A percentile compares a stretch with the other conserved stretches of the same genome.
These are phyloP conservation scores for Lonicera japonica DNA, from an alignment of 129 eudicot genomes.

Conservation along the genomic window DNA sequence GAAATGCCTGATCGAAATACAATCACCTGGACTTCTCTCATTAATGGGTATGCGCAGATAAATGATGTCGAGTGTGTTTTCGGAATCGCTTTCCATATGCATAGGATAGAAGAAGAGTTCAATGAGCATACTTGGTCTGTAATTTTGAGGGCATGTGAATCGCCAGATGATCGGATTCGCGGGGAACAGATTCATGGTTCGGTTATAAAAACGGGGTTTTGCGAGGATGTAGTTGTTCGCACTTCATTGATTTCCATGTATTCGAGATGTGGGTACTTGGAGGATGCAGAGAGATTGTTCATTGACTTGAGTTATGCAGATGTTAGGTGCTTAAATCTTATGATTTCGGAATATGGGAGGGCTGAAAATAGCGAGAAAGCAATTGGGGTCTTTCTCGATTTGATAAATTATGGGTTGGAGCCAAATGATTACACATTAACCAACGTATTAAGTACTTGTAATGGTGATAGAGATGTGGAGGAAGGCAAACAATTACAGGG, in stretches of 20 bases:
- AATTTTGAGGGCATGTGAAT: constrained; percentile 4
- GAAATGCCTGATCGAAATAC: constrained; percentile 17
- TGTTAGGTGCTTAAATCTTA: constrained; percentile 6
- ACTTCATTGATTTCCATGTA: constrained; percentile 18
- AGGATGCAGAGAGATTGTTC: constrained; percentile 7
- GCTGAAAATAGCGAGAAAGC: constrained; percentile 5
- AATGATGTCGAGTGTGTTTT: constrained; percentile 11
- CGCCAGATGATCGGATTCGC: not conserved
- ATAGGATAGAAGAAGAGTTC: constrained; percentile 2
- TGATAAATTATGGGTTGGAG: constrained; percentile 7
- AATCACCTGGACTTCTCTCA: constrained; percentile 9
- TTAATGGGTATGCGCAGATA: constrained; percentile 10
- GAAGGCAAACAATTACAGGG: constrained; percentile 14
- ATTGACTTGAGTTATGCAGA: constrained; percentile 4
- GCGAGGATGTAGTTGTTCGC: constrained; percentile 11
- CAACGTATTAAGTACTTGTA: constrained; percentile 9
- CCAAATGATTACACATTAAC: constrained; percentile 14
- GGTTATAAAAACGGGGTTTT: constrained; percentile 12
- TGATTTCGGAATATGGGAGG: constrained; percentile 14
- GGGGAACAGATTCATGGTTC: constrained; percentile 14
- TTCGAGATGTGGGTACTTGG: constrained; percentile 7
- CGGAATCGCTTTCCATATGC: not conserved
- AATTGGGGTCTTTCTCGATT: constrained; percentile 2
- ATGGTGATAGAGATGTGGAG: constrained; percentile 6
- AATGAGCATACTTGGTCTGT: constrained; percentile 18